Evolutionary conservation across 495 filamentous ascomycete species (phyloP).

Genomic region (Penicillium goetzii): DNA sequence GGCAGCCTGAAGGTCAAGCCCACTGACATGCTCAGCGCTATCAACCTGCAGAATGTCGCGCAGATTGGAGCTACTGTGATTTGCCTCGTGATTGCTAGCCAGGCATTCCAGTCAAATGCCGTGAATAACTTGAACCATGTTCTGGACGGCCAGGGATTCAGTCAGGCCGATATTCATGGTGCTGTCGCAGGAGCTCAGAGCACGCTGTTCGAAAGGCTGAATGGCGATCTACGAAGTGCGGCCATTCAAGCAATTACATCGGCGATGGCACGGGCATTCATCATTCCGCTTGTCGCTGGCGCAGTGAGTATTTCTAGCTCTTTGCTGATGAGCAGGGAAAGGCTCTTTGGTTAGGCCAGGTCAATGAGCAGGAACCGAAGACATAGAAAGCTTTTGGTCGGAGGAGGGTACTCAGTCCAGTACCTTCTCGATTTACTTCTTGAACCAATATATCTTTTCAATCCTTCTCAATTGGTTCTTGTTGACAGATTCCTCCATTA

Average conservation of each 20-base stretch:
- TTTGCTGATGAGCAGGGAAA: neutral
- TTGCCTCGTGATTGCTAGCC: conserved; percentile 11
- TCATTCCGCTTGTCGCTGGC: neutral
- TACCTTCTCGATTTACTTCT: no score
- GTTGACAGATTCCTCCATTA: no score
- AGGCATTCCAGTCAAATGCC: neutral
- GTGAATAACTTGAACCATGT: neutral
- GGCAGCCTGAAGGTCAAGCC: neutral
- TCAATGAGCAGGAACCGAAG: no score
- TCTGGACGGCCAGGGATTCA: neutral
- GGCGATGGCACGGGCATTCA: neutral
- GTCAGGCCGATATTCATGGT: neutral
- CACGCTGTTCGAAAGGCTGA: no score
- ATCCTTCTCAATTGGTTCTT: no score
- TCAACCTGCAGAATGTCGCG: conserved; percentile 5
- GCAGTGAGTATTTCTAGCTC: neutral
- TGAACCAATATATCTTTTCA: no score
- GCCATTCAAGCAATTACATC: neutral
- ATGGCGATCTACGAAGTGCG: no score
- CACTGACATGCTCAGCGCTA: neutral
- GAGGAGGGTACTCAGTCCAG: no score
- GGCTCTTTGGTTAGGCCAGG: neutral
- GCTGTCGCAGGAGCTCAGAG: neutral
- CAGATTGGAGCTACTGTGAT: conserved; percentile 12
- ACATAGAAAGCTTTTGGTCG: no score